Conservation (phyloP, 139 green algal species). For the Chlamydomonas incerta region DNA sequence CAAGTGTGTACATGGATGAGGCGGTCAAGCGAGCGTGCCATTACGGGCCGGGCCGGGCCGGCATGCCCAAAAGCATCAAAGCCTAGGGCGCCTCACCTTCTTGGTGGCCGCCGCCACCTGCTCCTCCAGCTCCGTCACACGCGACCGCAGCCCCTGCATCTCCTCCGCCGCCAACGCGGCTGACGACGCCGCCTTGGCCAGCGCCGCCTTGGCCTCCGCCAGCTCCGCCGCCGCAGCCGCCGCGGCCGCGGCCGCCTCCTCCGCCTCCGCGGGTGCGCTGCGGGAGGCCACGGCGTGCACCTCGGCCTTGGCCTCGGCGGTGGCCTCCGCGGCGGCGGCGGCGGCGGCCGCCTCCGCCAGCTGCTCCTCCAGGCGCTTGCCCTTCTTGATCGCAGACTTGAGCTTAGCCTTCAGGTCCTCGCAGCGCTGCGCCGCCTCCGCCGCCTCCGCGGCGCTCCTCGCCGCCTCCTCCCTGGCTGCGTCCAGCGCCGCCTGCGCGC, state of each 20-base stretch:
- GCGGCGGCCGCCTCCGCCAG: slow-evolving; percentile 12
- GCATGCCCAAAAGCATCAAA: background rate
- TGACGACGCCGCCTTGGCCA: background rate
- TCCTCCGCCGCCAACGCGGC: background rate
- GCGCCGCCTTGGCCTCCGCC: background rate
- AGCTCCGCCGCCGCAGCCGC: slow-evolving; percentile 10
- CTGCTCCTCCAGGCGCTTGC: slow-evolving; percentile 45
- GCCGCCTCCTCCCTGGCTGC: background rate
- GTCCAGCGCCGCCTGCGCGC: background rate
- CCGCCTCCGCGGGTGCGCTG: background rate
- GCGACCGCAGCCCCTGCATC: background rate
- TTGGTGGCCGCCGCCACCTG: background rate
- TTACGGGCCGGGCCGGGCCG: background rate
- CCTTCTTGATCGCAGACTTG: slow-evolving; percentile 46
- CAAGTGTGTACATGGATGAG: too few relatives aligned
- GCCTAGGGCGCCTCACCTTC: background rate
- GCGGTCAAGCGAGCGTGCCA: too few relatives aligned
- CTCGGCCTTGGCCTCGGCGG: background rate
- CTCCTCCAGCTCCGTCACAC: background rate
- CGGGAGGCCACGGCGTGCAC: background rate
- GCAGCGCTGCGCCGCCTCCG: slow-evolving; percentile 6
- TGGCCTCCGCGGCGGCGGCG: background rate
- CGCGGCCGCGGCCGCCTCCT: background rate
- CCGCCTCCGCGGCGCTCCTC: background rate
- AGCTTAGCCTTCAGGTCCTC: slow-evolving; percentile 41